Percentiles rank a stretch among this genome's conserved stretches.
phyloP scores from a whole-genome alignment of 257 asterid genomes.

The Cruciata laevipes region DNA sequence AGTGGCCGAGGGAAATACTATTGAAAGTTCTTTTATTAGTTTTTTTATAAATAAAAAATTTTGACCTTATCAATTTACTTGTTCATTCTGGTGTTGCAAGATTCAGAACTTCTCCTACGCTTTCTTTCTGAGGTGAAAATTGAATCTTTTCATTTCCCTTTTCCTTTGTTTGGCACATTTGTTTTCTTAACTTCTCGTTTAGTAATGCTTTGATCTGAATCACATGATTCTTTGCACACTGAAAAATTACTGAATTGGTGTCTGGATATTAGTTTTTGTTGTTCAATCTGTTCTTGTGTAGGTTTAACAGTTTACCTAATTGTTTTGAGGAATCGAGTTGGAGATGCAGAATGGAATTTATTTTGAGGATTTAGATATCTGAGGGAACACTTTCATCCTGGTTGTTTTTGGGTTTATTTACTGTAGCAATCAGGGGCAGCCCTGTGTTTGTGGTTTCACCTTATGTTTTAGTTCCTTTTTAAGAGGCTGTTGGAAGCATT shows the following conservation, averaged over 20 bases:
- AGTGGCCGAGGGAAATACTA: no score
- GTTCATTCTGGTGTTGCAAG: neutral
- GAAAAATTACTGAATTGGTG: neutral
- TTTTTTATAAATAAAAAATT: no score
- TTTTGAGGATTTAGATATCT: neutral
- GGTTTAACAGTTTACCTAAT: neutral
- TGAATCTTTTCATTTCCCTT: neutral
- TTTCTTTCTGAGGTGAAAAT: slow-evolving; percentile 3
- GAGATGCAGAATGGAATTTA: neutral
- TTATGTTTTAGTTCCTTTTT: neutral
- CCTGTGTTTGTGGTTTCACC: neutral
- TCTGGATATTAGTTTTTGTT: no score
- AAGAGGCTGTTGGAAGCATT: neutral
- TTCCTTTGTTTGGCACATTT: neutral
- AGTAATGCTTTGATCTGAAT: neutral
- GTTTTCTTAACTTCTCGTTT: no score
- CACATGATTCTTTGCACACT: neutral
- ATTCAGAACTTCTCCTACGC: no score
- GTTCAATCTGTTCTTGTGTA: neutral
- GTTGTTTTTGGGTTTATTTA: neutral
- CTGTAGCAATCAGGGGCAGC: neutral
- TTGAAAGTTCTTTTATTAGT: no score
- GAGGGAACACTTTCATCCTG: neutral
- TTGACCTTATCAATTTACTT: no score
- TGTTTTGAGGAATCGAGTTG: neutral